Conservation (phyloP, 192 early-diverging fungal genomes). For the Coemansia sp. region DNA sequence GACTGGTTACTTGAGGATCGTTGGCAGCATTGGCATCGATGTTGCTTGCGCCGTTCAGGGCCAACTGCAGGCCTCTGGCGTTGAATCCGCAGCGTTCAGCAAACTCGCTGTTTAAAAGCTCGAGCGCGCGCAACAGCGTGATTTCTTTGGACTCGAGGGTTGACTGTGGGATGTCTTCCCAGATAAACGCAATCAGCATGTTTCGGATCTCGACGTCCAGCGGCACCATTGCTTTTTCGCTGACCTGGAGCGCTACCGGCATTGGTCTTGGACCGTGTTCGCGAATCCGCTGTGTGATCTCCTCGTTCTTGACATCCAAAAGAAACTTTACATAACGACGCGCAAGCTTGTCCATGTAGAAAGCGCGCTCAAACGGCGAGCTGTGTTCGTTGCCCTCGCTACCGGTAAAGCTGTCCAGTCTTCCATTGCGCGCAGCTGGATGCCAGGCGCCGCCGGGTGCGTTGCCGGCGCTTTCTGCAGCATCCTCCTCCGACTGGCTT, state of each 20-base stretch:
- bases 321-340: constrained; percentile 25
- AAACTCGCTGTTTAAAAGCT: constrained; percentile 36
- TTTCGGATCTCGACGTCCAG: constrained; percentile 34
- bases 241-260: constrained; percentile 43
- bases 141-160: constrained; percentile 31
- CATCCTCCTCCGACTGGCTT: not conserved
- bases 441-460: constrained; percentile 6
- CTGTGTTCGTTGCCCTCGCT: constrained; percentile 22
- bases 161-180: constrained; percentile 38
- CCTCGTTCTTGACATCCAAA: constrained; percentile 25
- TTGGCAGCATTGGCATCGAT: constrained; percentile 15
- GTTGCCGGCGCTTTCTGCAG: not conserved
- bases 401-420: constrained; percentile 10
- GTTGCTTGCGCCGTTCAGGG: constrained; percentile 23
- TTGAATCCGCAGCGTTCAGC: constrained; percentile 34
- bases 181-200: constrained; percentile 29
- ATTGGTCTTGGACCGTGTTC: constrained; percentile 27
- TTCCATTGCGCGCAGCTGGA: constrained; percentile 8
- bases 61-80: constrained; percentile 9
- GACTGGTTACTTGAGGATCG: constrained; percentile 7
- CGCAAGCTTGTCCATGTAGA: constrained; percentile 38
- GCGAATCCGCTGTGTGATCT: constrained; percentile 24
- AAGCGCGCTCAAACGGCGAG: constrained; percentile 28
- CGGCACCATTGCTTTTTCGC: constrained; percentile 16
- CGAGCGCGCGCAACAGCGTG: constrained; percentile 40